Base-by-base conservation (phyloP, 2,329 filamentous ascomycete species). In the Fusarium annulatum region DNA sequence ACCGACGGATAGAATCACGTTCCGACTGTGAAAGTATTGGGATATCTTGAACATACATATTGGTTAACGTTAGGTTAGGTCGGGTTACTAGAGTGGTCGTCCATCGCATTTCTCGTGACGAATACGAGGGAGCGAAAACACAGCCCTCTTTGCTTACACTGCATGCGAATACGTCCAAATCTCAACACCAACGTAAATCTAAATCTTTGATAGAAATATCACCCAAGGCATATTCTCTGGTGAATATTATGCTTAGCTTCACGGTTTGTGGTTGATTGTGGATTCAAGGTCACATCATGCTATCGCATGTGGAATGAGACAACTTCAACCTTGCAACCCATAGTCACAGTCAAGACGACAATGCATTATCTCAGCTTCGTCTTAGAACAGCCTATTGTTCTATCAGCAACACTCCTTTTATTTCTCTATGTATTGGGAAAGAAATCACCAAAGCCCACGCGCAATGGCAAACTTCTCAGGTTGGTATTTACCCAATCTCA, bases 401-500 rank as follows among this genome's bases (percentile, higher is more conserved):
- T 69, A 3, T 28, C 41, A 21, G 26, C 12, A 0, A 45, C 38
- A 2, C 12, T 34, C 1, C 33, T 30, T 3, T 9, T 64, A 14
- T 11, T 65, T 0, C 34, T 75, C 2, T 59, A 62, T 11, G 33
- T 74, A 12, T 43, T 62, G 28, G 55, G 67, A 19, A 66, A 49
- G 38, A 69, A 10, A 14, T 28, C 39, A 12, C 52, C 53, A 8
- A 69, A 51, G 45, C 78, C 76, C 39, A 76, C 70, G 16, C 70
- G 70, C 36, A 64, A 76, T 69, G 76, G 76, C 39, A 45, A 53
- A 15, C 23, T 58, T 55, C 69, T 77, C 9, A 65, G 72, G 76
- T 77, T 30, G 7, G 28, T 45, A 21, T 52, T 36, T 33, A 19
- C 34, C 28, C 21, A 9, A 30, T 16, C 14, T 51, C 26, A 38